Evolutionary conservation across 2,329 filamentous ascomycete species (phyloP).

Genomic region (Curvularia sp.): DNA sequence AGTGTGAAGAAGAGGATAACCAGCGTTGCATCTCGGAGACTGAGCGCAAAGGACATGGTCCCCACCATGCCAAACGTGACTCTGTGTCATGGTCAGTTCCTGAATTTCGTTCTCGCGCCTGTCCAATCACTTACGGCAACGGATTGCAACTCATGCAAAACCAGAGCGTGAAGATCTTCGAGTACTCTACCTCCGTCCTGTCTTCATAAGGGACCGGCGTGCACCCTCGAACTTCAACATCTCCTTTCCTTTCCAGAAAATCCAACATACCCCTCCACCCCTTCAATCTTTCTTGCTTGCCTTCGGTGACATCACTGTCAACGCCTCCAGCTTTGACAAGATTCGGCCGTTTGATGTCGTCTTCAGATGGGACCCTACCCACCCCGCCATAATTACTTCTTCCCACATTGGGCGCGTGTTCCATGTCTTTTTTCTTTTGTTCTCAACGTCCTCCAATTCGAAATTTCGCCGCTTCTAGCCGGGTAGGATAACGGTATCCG

Average conservation of each 20-base stretch:
- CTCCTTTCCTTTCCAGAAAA: conserved; percentile 32
- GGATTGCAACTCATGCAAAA: conserved; percentile 65
- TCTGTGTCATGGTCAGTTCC: conserved; percentile 33
- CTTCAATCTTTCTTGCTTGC: conserved; percentile 21
- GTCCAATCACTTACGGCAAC: conserved; percentile 58
- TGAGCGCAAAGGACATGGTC: conserved; percentile 62
- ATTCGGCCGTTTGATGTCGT: conserved; percentile 14
- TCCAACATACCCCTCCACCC: conserved; percentile 27
- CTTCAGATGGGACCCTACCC: conserved; percentile 5
- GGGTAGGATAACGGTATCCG: conserved; percentile 8
- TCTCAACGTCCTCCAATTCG: neutral
- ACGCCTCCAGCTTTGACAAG: conserved; percentile 1
- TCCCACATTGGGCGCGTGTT: neutral
- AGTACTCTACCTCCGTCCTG: conserved; percentile 61
- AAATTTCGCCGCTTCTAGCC: conserved; percentile 15
- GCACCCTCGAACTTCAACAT: conserved; percentile 55
- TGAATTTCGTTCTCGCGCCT: neutral
- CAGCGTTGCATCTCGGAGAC: conserved; percentile 63
- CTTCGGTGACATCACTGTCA: conserved; percentile 16
- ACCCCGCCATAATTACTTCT: conserved; percentile 6
- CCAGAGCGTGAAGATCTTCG: conserved; percentile 67
- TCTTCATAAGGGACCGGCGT: conserved; percentile 63
- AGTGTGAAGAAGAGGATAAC: conserved; percentile 70
- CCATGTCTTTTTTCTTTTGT: conserved; percentile 2
- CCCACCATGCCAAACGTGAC: conserved; percentile 71